Base-by-base conservation (phyloP, 768 basidiomycete genomes). In the Russula sp. region DNA sequence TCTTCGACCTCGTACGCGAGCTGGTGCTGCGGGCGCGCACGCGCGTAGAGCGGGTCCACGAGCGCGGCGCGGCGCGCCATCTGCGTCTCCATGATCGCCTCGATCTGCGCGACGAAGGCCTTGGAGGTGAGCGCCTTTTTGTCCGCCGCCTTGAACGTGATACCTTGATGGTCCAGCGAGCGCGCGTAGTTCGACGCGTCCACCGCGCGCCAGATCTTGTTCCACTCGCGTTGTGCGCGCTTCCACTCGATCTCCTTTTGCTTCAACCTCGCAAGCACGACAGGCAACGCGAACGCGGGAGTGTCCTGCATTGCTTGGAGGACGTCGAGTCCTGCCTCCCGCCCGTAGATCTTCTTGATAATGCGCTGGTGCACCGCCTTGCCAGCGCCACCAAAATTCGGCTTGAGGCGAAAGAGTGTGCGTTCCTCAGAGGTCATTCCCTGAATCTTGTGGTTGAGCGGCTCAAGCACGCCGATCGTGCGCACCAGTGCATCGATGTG, bases 221-320 rank as follows among this genome's bases (percentile, higher is more conserved):
- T 98, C 97, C 97, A 99, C 75, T 97, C 97, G 56, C 93, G 75
- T 72, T 97, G 93, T 18, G 93, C 96, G 22, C 93, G 82, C 75
- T 94, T 97, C 97, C 97, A 99, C 71, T 98, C 96, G 63, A 93
- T 93, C 71, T 98, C 96, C 75, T 98, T 98, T 73, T 89, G 87
- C 76, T 97, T 97, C 61, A 99, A 76, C 7, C 97, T 83, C 50
- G 81, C 76, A 8, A 99, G 80, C 1, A 99, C 92, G 56, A 98
- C 84, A 0, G 97, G 95, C 20, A 98, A 86, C 9, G 96, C 90
- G 16, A 87, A 75, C 14, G 84, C 84, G 0, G 97, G 96, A 7
- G 85, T 81, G n/a, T 98, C 95, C 73, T 98, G 93, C 82, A 99
- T 86, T 0, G 91, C 86, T 45, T 84, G 82, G 43, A 93, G 80